Evolutionary conservation across 345 rosid genomes (phyloP).

Genomic region (Aurinia saxatilis): DNA sequence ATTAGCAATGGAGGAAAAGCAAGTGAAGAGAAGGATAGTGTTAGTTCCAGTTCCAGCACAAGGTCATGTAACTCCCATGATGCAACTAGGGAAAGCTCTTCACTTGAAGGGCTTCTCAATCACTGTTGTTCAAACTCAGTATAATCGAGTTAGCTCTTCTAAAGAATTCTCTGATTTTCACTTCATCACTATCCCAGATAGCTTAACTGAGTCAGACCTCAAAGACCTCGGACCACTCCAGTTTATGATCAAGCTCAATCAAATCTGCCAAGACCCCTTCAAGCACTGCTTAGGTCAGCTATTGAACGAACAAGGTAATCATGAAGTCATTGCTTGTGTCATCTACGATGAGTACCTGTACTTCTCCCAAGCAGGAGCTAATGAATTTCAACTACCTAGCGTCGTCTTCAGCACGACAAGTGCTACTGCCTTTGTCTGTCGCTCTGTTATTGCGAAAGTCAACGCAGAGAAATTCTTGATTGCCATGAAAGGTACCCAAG

Average conservation of each 20-base stretch:
- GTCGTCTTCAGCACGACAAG: slow-evolving; percentile 25
- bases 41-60: slow-evolving; percentile 54
- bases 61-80: slow-evolving; percentile 71
- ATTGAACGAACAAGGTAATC: slow-evolving; percentile 7
- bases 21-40: slow-evolving; percentile 25
- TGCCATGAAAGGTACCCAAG: slow-evolving; percentile 23
- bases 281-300: slow-evolving; percentile 27
- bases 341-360: slow-evolving; percentile 47
- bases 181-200: slow-evolving; percentile 35
- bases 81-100: slow-evolving; percentile 55
- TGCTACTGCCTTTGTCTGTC: slow-evolving; percentile 29
- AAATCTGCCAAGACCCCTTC: slow-evolving; percentile 34
- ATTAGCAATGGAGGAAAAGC: slow-evolving; percentile 8
- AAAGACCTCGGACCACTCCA: slow-evolving; percentile 3
- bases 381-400: slow-evolving; percentile 25
- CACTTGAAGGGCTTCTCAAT: slow-evolving; percentile 52
- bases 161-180: slow-evolving; percentile 33
- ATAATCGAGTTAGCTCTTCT: slow-evolving; percentile 36
- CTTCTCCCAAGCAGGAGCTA: slow-evolving; percentile 35
- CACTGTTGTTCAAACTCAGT: slow-evolving; percentile 37
- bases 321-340: slow-evolving; percentile 32
- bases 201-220: slow-evolving; percentile 25
- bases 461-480: slow-evolving; percentile 8
- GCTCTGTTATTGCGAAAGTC: slow-evolving; percentile 10
- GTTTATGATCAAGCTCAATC: slow-evolving; percentile 32